Evolutionary conservation across 106 monocot genomes (phyloP).

Genomic region (Dendrobium catenatum): DNA sequence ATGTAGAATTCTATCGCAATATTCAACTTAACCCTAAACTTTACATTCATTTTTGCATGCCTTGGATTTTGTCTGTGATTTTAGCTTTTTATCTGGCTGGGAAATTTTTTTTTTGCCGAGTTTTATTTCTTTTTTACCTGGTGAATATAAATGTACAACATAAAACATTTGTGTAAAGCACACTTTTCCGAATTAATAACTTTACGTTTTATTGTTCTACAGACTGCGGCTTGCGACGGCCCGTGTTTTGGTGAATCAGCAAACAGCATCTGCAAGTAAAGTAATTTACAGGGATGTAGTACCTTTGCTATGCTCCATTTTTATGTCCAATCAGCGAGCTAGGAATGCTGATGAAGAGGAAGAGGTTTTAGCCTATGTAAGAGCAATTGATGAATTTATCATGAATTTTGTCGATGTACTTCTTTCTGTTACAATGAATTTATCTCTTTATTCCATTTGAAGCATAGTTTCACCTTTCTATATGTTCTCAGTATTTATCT

Average conservation of each 20-base stretch:
- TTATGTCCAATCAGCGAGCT: slow-evolving; percentile 51
- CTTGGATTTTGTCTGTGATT: background rate
- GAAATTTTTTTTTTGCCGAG: too few relatives aligned
- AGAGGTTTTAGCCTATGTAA: slow-evolving; percentile 27
- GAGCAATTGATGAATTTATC: slow-evolving; percentile 6
- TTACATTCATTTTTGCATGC: too few relatives aligned
- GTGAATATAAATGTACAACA: background rate
- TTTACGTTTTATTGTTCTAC: slow-evolving; percentile 3
- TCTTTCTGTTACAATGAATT: background rate
- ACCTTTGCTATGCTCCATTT: slow-evolving; percentile 61
- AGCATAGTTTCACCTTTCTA: too few relatives aligned
- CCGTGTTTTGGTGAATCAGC: slow-evolving; percentile 21
- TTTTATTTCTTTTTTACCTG: too few relatives aligned
- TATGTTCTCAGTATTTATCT: too few relatives aligned
- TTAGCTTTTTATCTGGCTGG: too few relatives aligned
- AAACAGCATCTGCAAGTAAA: slow-evolving; percentile 20
- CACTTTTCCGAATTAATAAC: background rate
- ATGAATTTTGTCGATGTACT: background rate
- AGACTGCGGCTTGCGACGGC: slow-evolving; percentile 62
- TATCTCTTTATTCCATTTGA: too few relatives aligned
- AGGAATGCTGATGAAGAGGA: slow-evolving; percentile 32
- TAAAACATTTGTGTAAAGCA: background rate
- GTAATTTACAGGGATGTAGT: slow-evolving; percentile 38
- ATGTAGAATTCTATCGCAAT: too few relatives aligned
- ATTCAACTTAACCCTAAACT: too few relatives aligned